phyloP scores from a whole-genome alignment of 257 asterid genomes.

The Ligustrum vulgare region DNA sequence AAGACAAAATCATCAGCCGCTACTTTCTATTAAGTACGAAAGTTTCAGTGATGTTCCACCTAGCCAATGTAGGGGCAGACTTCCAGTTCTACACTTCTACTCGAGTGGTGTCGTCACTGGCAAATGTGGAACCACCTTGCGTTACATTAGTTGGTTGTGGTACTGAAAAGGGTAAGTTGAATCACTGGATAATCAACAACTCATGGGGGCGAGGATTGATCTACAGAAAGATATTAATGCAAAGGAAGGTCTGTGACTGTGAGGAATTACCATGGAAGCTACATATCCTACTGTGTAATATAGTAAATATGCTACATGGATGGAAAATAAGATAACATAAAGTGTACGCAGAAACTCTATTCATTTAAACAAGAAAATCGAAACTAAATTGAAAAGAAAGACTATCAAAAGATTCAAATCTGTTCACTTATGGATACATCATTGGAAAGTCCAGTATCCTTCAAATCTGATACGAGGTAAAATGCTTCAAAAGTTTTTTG shows the following conservation, averaged over 20 bases:
- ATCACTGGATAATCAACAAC: conserved; percentile 25
- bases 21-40: neutral
- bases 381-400: too few species aligned
- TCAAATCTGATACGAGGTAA: too few species aligned
- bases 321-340: too few species aligned
- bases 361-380: too few species aligned
- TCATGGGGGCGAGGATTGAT: conserved; percentile 24
- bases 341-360: too few species aligned
- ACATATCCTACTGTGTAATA: conserved; percentile 5
- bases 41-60: conserved; percentile 9
- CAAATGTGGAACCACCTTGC: conserved; percentile 14
- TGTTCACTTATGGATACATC: too few species aligned
- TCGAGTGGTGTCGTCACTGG: conserved; percentile 21
- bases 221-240: conserved; percentile 11
- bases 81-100: conserved; percentile 23
- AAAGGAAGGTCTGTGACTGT: conserved; percentile 16
- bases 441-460: too few species aligned
- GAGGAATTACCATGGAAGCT: conserved; percentile 22
- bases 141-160: conserved; percentile 23
- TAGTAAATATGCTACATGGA: too few species aligned
- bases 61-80: neutral
- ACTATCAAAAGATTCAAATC: too few species aligned
- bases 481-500: too few species aligned
- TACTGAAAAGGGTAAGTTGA: neutral
- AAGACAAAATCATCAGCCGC: neutral